These are phyloP conservation scores for Helianthus tuberosus DNA, from an alignment of 129 eudicot genomes.

Conservation along the genomic window DNA sequence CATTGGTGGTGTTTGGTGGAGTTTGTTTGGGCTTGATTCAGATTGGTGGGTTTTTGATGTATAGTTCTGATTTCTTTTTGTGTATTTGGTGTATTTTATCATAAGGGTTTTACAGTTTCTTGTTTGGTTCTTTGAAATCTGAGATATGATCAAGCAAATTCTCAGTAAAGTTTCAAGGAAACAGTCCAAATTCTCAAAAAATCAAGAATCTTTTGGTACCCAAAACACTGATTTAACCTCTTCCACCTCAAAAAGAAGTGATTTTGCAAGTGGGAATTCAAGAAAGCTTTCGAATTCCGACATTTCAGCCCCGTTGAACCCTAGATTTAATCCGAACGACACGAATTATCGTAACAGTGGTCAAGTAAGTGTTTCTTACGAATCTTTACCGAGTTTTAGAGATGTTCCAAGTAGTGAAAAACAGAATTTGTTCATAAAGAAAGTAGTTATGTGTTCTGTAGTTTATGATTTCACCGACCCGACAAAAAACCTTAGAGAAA, in stretches of 20 bases:
- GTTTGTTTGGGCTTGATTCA: slow-evolving; percentile 41
- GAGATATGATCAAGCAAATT: slow-evolving; percentile 72
- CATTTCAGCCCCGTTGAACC: slow-evolving; percentile 45
- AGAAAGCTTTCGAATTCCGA: slow-evolving; percentile 48
- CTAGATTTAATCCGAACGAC: slow-evolving; percentile 37
- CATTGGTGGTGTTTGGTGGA: slow-evolving; percentile 35
- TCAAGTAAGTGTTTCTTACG: slow-evolving; percentile 48
- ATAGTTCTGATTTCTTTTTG: slow-evolving; percentile 34
- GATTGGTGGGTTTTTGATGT: slow-evolving; percentile 49
- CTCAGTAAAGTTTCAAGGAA: slow-evolving; percentile 75
- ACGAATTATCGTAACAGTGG: slow-evolving; percentile 39
- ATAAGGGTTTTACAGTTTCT: slow-evolving; percentile 10
- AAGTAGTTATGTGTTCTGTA: slow-evolving; percentile 68
- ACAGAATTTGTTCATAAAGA: slow-evolving; percentile 62
- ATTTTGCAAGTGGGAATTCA: slow-evolving; percentile 45
- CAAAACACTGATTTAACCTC: slow-evolving; percentile 40
- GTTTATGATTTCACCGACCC: slow-evolving; percentile 76
- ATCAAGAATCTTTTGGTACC: slow-evolving; percentile 41
- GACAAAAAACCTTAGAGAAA: slow-evolving; percentile 70
- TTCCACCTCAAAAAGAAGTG: slow-evolving; percentile 54
- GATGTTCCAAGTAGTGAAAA: slow-evolving; percentile 80
- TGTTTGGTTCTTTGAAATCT: slow-evolving; percentile 16
- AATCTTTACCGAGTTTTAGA: slow-evolving; percentile 75
- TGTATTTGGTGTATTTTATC: slow-evolving; percentile 31
- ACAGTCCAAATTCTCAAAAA: slow-evolving; percentile 57